Conservation (phyloP, 2,329 filamentous ascomycete genomes). For the Davidsoniella virescens region DNA sequence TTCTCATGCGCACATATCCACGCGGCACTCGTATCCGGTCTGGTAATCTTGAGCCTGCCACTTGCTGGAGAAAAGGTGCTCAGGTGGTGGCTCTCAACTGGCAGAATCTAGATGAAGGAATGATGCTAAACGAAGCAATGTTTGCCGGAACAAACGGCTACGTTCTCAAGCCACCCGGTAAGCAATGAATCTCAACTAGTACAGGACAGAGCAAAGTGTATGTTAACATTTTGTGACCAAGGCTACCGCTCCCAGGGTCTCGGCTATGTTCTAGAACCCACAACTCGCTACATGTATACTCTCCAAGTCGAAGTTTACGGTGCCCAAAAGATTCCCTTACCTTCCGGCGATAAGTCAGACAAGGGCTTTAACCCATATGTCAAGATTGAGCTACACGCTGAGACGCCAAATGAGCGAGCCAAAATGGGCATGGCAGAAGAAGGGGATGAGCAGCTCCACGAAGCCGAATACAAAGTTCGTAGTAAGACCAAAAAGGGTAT, state of each 20-base stretch:
- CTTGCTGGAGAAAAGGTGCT: conserved; percentile 77
- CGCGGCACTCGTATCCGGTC: conserved; percentile 67
- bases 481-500: conserved; percentile 42
- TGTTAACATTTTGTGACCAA: conserved; percentile 10
- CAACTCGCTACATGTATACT: conserved; percentile 43
- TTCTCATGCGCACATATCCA: conserved; percentile 77
- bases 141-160: conserved; percentile 73
- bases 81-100: conserved; percentile 90
- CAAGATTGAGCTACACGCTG: conserved; percentile 70
- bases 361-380: conserved; percentile 61
- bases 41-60: conserved; percentile 70
- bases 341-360: conserved; percentile 30
- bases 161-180: conserved; percentile 65
- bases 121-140: conserved; percentile 94
- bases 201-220: no score
- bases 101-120: conserved; percentile 79
- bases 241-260: conserved; percentile 20
- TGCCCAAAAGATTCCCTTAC: conserved; percentile 59
- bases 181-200: conserved; percentile 2
- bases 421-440: conserved; percentile 24
- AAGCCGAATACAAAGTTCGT: conserved; percentile 38
- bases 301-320: conserved; percentile 60
- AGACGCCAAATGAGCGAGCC: conserved; percentile 37
- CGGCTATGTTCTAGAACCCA: conserved; percentile 1
- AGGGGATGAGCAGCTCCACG: conserved; percentile 20